phyloP scores from a whole-genome alignment of 257 asterid genomes.

The Paulownia fortunei region DNA sequence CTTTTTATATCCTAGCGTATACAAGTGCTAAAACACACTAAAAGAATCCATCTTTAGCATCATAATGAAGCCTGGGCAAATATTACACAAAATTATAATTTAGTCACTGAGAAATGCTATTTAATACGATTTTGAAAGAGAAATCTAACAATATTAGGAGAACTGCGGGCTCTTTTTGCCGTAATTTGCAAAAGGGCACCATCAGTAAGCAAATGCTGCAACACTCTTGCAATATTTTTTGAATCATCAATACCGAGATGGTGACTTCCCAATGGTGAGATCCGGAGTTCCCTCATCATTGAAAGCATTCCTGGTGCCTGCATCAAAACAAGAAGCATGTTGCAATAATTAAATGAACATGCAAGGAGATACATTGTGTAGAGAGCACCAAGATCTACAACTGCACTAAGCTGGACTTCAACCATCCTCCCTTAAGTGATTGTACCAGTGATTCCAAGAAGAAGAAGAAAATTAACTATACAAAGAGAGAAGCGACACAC shows the following conservation, averaged over 20 bases:
- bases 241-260: constrained; percentile 95
- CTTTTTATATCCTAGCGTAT: background rate
- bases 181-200: constrained; percentile 89
- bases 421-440: no score
- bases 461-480: background rate
- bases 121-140: constrained; percentile 63
- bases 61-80: background rate
- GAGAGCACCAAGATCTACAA: no score
- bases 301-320: constrained; percentile 93
- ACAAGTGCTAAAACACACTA: background rate
- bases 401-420: no score
- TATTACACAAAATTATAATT: background rate
- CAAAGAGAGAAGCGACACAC: background rate
- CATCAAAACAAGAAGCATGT: constrained; percentile 15
- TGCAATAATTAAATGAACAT: background rate
- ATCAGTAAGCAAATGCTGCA: constrained; percentile 73
- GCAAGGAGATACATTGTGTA: no score
- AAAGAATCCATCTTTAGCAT: background rate
- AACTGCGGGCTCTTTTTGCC: constrained; percentile 56
- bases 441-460: background rate
- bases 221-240: constrained; percentile 75
- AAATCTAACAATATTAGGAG: constrained; percentile 55
- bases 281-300: constrained; percentile 82
- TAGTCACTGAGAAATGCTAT: constrained; percentile 25
- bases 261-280: constrained; percentile 75